Evolutionary conservation across 352 stramenopile genomes (phyloP), one percentile per base, ranked within the genome.

Genomic region (Pythium insidiosum): DNA sequence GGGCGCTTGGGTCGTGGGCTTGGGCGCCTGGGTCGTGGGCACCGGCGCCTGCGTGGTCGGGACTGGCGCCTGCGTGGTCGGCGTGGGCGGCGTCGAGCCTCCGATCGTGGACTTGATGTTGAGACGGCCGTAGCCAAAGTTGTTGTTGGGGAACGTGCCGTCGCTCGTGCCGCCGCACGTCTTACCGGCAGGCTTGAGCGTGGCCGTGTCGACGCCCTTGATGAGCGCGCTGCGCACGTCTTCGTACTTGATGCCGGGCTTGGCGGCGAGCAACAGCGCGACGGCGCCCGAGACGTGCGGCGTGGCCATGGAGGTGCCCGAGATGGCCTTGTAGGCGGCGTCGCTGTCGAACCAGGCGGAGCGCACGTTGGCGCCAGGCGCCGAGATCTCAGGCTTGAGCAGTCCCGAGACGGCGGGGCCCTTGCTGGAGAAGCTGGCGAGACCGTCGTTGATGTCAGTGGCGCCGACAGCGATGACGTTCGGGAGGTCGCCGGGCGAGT

Each of bases 401-500:
- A 33, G 5, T 3, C 54, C 54, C 3, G 15, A n/a, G 1, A 47
- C 25, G 4, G 43, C n/a, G 18, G 58, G 52, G 22, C 58, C 58
- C 25, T 57, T 54, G 46, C 40, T 48, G 41, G 25, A 48, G 42
- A 60, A 63, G 4, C 7, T 26, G 0, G 39, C 46, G 1, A 66
- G 39, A 5, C 20, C 44, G 18, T 66, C 58, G 20, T 21, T 41
- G 5, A 18, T 40, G 20, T 33, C 49, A 10, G 53, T 61, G 18
- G 58, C 47, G 2, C 58, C 58, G 12, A 66, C 58, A 31, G 29
- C 52, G 33, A 66, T 63, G 15, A 66, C 53, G 18, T 39, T 56
- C 25, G 2, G 52, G 47, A 6, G 36, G 34, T 68, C 58, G n/a
- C 56, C 60, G 7, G 66, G 63, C 10, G 58, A 59, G 9, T 45